Percentiles rank a stretch among this genome's conserved stretches.
phyloP scores from a whole-genome alignment of 257 asterid genomes.

The Euphrasia confusa region DNA sequence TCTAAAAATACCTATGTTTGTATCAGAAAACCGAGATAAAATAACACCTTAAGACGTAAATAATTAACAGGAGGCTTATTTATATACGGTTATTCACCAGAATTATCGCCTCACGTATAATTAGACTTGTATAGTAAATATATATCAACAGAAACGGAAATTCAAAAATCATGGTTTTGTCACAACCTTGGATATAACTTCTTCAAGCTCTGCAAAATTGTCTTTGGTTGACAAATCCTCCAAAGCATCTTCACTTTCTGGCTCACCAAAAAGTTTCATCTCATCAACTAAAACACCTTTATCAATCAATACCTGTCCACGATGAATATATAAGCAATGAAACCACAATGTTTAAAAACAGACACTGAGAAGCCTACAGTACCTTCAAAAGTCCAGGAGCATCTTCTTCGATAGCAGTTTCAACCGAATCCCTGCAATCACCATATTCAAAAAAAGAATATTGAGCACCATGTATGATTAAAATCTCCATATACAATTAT shows the following conservation, averaged over 20 bases:
- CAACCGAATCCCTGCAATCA: constrained; percentile 71
- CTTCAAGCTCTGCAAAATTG: constrained; percentile 73
- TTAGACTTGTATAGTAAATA: constrained; percentile 7
- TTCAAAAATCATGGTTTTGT: constrained; percentile 18
- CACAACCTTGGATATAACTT: constrained; percentile 60
- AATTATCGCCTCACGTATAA: neutral
- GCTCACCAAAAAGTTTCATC: constrained; percentile 83
- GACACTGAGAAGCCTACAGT: constrained; percentile 18
- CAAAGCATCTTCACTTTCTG: constrained; percentile 52
- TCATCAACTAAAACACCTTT: constrained; percentile 71
- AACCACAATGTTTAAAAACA: constrained; percentile 23
- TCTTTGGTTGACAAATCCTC: constrained; percentile 58
- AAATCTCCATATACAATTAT: neutral
- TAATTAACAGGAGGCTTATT: constrained; percentile 6
- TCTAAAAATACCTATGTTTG: neutral
- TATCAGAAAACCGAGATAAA: constrained; percentile 7
- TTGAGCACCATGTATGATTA: constrained; percentile 2
- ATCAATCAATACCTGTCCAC: constrained; percentile 58
- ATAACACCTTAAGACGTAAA: neutral
- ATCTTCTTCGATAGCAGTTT: constrained; percentile 94
- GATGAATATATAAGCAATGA: constrained; percentile 24
- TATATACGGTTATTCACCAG: constrained; percentile 3
- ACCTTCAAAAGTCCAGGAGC: constrained; percentile 98
- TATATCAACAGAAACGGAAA: constrained; percentile 22
- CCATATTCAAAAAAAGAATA: constrained; percentile 21